Conservation (phyloP, 2,329 filamentous ascomycete genomes). For the Nemania sp. region DNA sequence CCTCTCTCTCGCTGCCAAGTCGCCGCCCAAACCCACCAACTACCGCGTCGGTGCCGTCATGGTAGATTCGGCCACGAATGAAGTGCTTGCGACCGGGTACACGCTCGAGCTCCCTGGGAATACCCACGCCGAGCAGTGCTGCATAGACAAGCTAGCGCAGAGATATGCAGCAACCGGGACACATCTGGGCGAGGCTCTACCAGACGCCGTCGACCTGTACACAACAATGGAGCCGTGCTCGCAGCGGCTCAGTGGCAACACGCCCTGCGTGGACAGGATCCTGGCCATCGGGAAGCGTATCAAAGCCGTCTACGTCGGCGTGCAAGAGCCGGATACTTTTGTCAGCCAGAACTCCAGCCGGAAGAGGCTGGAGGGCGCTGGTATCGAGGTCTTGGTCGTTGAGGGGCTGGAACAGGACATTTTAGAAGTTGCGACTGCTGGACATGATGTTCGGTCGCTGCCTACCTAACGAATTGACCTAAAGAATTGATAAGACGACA, state of each 20-base stretch:
- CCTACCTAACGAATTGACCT: too few relatives aligned
- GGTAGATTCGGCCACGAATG: constrained; percentile 59
- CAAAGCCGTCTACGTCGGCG: constrained; percentile 80
- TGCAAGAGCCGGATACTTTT: constrained; percentile 88
- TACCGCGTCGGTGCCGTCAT: constrained; percentile 95
- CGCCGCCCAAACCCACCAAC: constrained; percentile 85
- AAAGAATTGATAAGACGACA: too few relatives aligned
- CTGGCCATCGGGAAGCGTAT: constrained; percentile 65
- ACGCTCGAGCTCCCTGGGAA: constrained; percentile 90
- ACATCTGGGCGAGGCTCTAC: constrained; percentile 54
- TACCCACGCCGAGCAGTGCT: constrained; percentile 95
- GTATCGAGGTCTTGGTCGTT: constrained; percentile 74
- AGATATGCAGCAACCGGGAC: constrained; percentile 56
- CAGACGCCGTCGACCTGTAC: constrained; percentile 68
- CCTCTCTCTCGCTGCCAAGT: constrained; percentile 74
- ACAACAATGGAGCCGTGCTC: constrained; percentile 92
- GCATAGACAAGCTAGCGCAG: constrained; percentile 71
- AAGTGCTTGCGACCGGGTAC: constrained; percentile 78
- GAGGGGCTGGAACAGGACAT: constrained; percentile 80
- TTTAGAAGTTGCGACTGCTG: constrained; percentile 77
- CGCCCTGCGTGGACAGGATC: constrained; percentile 79
- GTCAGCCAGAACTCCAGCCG: constrained; percentile 80
- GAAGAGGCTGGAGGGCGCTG: constrained; percentile 68
- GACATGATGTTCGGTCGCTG: constrained; percentile 56
- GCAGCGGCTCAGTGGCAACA: constrained; percentile 72